These are phyloP conservation scores for Erodium trifolium DNA, from an alignment of 441 rosid genomes.

Conservation along the genomic window DNA sequence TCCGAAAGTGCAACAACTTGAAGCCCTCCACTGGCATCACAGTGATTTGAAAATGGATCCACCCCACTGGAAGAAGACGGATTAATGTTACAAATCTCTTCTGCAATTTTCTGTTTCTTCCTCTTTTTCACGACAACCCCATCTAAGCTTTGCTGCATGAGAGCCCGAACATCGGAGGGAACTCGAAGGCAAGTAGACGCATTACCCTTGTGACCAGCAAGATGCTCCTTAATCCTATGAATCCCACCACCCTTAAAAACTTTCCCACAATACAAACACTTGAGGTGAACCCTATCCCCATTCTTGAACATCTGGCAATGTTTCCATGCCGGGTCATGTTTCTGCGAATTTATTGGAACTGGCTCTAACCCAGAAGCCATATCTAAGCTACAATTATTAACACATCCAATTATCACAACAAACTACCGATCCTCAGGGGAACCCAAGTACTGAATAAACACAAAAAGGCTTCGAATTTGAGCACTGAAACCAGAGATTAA, in stretches of 20 bases:
- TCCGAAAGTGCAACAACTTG: conserved; percentile 22
- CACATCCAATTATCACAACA: background rate
- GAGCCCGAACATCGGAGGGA: conserved; percentile 50
- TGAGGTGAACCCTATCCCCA: conserved; percentile 57
- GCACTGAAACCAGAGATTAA: background rate
- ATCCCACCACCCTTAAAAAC: conserved; percentile 94
- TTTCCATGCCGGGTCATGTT: conserved; percentile 83
- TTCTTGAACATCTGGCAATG: conserved; percentile 59
- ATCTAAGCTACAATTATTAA: conserved; percentile 11
- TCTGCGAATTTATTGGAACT: conserved; percentile 54
- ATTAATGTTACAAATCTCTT: conserved; percentile 29
- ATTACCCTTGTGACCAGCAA: conserved; percentile 80
- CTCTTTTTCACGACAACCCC: conserved; percentile 50
- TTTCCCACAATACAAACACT: conserved; percentile 66
- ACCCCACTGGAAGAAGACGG: conserved; percentile 29
- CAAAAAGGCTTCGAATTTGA: background rate
- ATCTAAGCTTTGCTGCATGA: conserved; percentile 59
- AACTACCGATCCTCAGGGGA: background rate
- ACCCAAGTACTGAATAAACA: background rate
- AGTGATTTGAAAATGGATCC: conserved; percentile 24
- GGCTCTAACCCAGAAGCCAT: conserved; percentile 52
- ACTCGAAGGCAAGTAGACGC: conserved; percentile 64
- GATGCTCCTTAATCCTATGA: conserved; percentile 90
- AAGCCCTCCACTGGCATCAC: conserved; percentile 28
- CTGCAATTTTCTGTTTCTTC: conserved; percentile 40